These are phyloP conservation scores for Magnolia changhungtana DNA, from an alignment of 164 flowering plant genomes.

Conservation along the genomic window DNA sequence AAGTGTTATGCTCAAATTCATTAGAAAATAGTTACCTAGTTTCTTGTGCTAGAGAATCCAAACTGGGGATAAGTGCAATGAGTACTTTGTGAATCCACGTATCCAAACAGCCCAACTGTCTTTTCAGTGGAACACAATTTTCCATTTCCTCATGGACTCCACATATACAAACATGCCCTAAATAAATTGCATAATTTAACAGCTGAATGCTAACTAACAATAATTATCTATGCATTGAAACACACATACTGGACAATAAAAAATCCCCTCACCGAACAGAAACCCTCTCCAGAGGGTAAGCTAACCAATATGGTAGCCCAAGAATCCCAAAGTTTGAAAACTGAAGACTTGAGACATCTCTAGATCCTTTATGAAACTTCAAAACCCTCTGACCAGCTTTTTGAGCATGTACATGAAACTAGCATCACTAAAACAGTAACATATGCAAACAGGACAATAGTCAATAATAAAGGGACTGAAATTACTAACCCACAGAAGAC, in stretches of 20 bases:
- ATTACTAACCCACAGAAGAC: not conserved
- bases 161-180: no score
- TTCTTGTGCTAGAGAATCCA: no score
- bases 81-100: no score
- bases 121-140: no score
- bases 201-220: not conserved
- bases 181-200: not conserved
- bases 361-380: conserved; percentile 40
- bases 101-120: no score
- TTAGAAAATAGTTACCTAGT: no score
- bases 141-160: no score
- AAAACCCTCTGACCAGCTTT: conserved; percentile 66
- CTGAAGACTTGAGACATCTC: conserved; percentile 38
- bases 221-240: not conserved
- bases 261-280: conserved; percentile 43
- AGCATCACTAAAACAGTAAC: conserved; percentile 8
- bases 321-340: conserved; percentile 72
- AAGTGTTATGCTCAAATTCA: no score
- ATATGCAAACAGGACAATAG: not conserved
- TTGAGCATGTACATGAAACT: conserved; percentile 20
- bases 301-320: conserved; percentile 86
- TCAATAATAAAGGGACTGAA: not conserved
- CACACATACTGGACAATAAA: not conserved
- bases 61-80: no score
- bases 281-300: conserved; percentile 56